Base-by-base conservation (phyloP, 208 protist species). In the Trypanosoma melophagium region DNA sequence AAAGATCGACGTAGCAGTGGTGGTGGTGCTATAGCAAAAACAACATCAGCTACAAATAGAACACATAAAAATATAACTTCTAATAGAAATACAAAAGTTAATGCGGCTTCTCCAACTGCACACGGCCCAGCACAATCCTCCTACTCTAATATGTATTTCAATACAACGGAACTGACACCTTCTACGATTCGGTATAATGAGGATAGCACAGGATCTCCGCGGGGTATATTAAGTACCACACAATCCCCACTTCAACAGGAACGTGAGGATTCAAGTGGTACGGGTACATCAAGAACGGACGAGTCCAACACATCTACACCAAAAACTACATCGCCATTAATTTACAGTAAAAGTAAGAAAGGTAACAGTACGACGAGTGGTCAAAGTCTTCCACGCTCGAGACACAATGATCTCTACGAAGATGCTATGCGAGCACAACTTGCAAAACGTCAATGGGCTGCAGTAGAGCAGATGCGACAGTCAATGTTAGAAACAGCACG, bases 401-500 rank as follows among this genome's bases (percentile, higher is more conserved):
- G 60, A 5, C 44, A 53, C 21, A 50, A 54, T 35, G 54, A 47
- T 45, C 38, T 96, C 25, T 91, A 96, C 70, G 81, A 88, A 31
- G 79, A 89, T 22, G 90, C 71, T 22, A 89, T 92, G 76, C 69
- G 77, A n/a, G 76, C 73, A 16, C 83, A 87, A 66, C 61, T 96
- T 28, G 84, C 81, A 10, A 92, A 92, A 73, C 75, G 87, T 71
- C 88, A 90, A 78, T 96, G 90, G 90, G 67, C 77, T 12, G 80
- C 88, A 22, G 56, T 92, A 50, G 87, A 96, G 77, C 63, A 75
- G 61, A 81, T 84, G 16, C 69, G 87, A 41, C 86, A 92, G 65
- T 77, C 76, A 44, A 62, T 93, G 51, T 68, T 92, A 10, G 77
- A 87, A 63, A 76, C 78, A 40, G 84, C 84, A n/a, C 72, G 75